phyloP scores from a whole-genome alignment of 2,329 filamentous ascomycete genomes.

The Didymella lethalis region DNA sequence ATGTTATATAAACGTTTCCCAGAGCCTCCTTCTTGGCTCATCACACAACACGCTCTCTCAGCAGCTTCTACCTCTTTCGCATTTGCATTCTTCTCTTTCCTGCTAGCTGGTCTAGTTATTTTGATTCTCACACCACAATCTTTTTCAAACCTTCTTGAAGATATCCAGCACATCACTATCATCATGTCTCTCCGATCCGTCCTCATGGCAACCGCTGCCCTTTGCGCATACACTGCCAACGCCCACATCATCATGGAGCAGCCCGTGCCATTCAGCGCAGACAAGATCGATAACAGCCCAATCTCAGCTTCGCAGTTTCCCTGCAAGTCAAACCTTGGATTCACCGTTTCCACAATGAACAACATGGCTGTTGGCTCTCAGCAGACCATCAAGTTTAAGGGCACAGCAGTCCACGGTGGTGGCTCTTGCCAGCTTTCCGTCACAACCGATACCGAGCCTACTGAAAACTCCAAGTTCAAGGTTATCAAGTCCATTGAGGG shows the following conservation, averaged over 20 bases:
- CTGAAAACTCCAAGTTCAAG: conserved; percentile 71
- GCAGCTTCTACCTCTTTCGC: conserved; percentile 30
- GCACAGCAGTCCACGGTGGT: conserved; percentile 83
- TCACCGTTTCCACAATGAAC: conserved; percentile 45
- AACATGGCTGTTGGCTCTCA: conserved; percentile 68
- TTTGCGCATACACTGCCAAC: conserved; percentile 54
- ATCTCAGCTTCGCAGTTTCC: conserved; percentile 73
- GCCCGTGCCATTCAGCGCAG: conserved; percentile 69
- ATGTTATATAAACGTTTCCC: conserved; percentile 39
- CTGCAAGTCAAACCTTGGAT: conserved; percentile 61
- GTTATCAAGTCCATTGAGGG: conserved; percentile 90
- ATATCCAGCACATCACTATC: conserved; percentile 32
- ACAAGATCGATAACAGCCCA: conserved; percentile 68
- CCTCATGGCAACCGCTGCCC: conserved; percentile 55
- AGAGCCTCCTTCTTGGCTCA: conserved; percentile 26
- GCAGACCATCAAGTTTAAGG: conserved; percentile 70
- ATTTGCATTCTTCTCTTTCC: conserved; percentile 18
- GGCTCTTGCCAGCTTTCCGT: conserved; percentile 89
- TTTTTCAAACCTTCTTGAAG: conserved; percentile 29
- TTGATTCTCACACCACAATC: conserved; percentile 18
- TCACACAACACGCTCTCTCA: conserved; percentile 32
- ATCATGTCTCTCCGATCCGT: conserved; percentile 63
- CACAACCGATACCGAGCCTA: conserved; percentile 67
- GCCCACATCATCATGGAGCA: conserved; percentile 78
- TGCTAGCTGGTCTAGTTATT: conserved; percentile 23